Base-by-base conservation (phyloP, 257 asterid species). In the Ligustrum vulgare region DNA sequence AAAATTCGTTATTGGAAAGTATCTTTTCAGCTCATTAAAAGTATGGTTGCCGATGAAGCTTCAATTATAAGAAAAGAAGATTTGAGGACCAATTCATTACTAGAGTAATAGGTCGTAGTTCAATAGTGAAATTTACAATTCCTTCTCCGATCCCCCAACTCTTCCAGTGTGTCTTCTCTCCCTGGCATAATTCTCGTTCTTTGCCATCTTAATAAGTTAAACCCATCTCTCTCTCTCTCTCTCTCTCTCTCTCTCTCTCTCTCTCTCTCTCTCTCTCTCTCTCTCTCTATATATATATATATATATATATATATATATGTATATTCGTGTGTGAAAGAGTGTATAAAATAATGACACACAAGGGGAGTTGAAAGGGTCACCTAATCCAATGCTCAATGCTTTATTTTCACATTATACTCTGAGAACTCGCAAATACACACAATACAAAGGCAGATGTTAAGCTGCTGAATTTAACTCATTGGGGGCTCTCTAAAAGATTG, bases 291-390 rank as follows among this genome's bases (percentile, higher is more conserved):
- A n/a, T n/a, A n/a, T n/a, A n/a, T n/a, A n/a, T n/a, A n/a, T n/a
- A n/a, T n/a, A n/a, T n/a, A n/a, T n/a, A n/a, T n/a, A n/a, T n/a
- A n/a, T n/a, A n/a, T n/a, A n/a, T n/a, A n/a, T n/a, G n/a, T n/a
- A n/a, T n/a, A n/a, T n/a, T n/a, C 31, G 31, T 43, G 2, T 43
- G 6, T 43, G 51, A 12, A 4, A 3, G 45, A 39, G 5, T 0
- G 10, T 51, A 25, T 51, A 18, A 51, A 51, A 51, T 51, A 4
- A 51, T 51, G 62, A n/a, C 62, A 18, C 10, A 51, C 62, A 35
- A 79, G 71, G 77, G 77, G 80, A 78, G 72, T 36, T 78, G 79
- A 80, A 80, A 81, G 77, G 74, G 54, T 82, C 82, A 85, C 92
- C 91, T 78, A 86, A 84, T 84, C 86, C 89, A 79, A 60, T 74